Percentiles rank a stretch among this genome's conserved stretches.
These are phyloP conservation scores for Phytopythium litorale DNA, from an alignment of 352 stramenopile species.

Conservation along the genomic window DNA sequence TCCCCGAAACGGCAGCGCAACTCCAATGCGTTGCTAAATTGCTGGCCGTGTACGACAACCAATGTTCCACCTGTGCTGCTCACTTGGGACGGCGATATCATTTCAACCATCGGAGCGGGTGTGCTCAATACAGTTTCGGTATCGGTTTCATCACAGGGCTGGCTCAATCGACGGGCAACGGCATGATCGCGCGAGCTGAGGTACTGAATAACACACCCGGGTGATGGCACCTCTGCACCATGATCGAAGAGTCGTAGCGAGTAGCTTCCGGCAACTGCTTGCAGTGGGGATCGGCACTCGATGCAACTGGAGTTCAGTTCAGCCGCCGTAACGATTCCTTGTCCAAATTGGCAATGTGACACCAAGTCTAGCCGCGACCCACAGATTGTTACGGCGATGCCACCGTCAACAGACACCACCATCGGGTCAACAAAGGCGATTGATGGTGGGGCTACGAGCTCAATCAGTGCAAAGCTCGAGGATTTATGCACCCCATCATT, in stretches of 20 bases:
- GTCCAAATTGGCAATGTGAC: conserved; percentile 73
- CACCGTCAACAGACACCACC: conserved; percentile 27
- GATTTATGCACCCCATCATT: conserved; percentile 52
- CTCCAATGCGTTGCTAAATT: conserved; percentile 72
- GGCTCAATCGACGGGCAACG: background rate
- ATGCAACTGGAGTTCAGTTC: conserved; percentile 22
- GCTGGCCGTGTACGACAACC: conserved; percentile 65
- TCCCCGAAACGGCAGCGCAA: conserved; percentile 86
- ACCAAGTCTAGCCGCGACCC: conserved; percentile 50
- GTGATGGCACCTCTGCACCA: conserved; percentile 33
- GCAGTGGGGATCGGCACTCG: conserved; percentile 36
- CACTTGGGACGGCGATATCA: conserved; percentile 4
- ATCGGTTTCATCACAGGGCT: too few species aligned
- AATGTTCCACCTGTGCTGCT: conserved; percentile 44
- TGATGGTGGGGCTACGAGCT: conserved; percentile 46
- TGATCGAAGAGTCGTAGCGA: conserved; percentile 36
- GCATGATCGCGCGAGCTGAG: conserved; percentile 14
- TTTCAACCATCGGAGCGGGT: conserved; percentile 14
- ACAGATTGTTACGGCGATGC: conserved; percentile 33
- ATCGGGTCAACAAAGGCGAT: conserved; percentile 34
- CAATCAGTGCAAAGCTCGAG: conserved; percentile 23
- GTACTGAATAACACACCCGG: conserved; percentile 43
- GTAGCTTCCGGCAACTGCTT: conserved; percentile 29
- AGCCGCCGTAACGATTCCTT: conserved; percentile 17
- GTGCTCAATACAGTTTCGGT: background rate